Conservation (phyloP, 371 early-diverging fungal genomes). For the Fennellomyces sp. region DNA sequence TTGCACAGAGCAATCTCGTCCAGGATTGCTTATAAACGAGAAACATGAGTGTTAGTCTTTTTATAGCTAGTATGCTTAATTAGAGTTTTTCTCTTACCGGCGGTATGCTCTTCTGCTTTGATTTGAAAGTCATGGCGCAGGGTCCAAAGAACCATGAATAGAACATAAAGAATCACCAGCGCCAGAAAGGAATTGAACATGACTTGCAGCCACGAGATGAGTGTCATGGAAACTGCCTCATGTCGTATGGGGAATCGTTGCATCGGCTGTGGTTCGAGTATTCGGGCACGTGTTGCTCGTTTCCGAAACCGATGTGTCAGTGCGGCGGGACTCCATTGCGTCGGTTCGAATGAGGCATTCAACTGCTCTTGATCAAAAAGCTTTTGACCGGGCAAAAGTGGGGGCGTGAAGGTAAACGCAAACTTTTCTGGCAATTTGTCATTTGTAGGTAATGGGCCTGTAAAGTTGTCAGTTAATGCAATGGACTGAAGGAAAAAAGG, state of each 20-base stretch:
- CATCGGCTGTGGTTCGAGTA: background rate
- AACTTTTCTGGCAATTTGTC: background rate
- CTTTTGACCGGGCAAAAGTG: constrained; percentile 16
- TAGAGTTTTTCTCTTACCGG: constrained; percentile 31
- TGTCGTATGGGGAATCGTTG: constrained; percentile 13
- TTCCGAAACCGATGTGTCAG: constrained; percentile 14
- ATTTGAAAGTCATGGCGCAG: constrained; percentile 69
- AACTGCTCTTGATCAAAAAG: constrained; percentile 17
- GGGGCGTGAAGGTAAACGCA: constrained; percentile 26
- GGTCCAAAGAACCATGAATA: constrained; percentile 61
- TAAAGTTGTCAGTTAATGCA: too few species aligned
- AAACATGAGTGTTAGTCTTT: background rate
- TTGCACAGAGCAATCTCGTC: constrained; percentile 51
- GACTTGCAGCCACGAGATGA: constrained; percentile 60
- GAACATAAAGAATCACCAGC: constrained; percentile 50
- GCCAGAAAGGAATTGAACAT: constrained; percentile 64
- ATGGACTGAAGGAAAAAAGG: too few species aligned
- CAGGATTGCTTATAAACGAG: background rate
- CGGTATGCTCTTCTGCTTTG: constrained; percentile 68
- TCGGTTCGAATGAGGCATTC: background rate
- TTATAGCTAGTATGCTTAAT: background rate
- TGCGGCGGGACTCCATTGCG: constrained; percentile 3
- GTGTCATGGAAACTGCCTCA: constrained; percentile 24
- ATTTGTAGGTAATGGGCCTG: background rate
- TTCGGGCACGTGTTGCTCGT: constrained; percentile 3